A percentile compares a stretch with the other conserved stretches of the same genome.
Evolutionary conservation across 2,329 filamentous ascomycete species (phyloP).

Genomic region (Claviceps africana): DNA sequence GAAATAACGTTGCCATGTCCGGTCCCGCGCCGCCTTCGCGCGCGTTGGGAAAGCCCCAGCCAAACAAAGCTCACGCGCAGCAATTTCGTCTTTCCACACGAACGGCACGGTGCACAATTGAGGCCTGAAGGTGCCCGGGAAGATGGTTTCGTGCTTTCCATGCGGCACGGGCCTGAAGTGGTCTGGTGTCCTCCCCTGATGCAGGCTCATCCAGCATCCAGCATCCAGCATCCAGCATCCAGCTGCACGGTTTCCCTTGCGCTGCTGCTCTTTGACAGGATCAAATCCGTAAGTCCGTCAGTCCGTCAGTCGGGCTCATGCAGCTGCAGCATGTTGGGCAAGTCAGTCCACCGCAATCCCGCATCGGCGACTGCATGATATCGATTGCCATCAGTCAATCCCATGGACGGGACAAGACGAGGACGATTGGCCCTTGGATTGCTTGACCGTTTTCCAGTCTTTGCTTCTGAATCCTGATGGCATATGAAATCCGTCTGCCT

Average conservation of each 20-base stretch:
- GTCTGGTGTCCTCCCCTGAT: not conserved
- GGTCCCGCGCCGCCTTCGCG: too few species aligned
- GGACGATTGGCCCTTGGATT: too few species aligned
- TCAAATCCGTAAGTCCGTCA: slow-evolving; percentile 7
- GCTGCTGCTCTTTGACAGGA: slow-evolving; percentile 3
- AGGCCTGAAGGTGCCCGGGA: not conserved
- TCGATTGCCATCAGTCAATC: not conserved
- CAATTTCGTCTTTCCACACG: not conserved
- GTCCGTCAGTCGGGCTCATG: slow-evolving; percentile 8
- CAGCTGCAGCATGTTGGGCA: slow-evolving; percentile 2
- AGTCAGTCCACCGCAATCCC: not conserved
- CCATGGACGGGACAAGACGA: too few species aligned
- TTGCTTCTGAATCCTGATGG: too few species aligned
- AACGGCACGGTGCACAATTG: not conserved
- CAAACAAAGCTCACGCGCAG: too few species aligned
- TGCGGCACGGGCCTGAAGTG: too few species aligned
- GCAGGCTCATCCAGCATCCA: not conserved
- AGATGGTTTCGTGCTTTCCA: too few species aligned
- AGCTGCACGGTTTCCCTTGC: too few species aligned
- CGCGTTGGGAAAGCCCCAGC: too few species aligned
- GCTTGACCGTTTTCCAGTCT: too few species aligned
- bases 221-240: not conserved
- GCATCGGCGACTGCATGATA: not conserved
- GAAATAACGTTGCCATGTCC: too few species aligned
- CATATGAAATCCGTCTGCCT: too few species aligned